Conservation (phyloP, 2,329 filamentous ascomycete genomes). For the Talaromyces amestolkiae region DNA sequence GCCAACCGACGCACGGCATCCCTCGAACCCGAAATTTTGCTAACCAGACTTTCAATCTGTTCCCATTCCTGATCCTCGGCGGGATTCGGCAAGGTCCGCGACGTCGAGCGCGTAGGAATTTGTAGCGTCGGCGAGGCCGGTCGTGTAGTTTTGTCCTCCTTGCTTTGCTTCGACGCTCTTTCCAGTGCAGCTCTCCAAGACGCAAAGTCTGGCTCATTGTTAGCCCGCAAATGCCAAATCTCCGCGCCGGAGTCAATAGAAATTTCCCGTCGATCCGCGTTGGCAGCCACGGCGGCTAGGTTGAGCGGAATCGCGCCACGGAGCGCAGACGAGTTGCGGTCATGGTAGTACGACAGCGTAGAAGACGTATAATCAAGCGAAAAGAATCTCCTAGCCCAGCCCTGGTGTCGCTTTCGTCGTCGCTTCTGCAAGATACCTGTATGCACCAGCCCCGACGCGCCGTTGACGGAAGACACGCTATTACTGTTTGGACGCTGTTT, state of each 20-base stretch:
- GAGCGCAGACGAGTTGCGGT: conserved; percentile 85
- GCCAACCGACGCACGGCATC: conserved; percentile 85
- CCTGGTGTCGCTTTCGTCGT: conserved; percentile 87
- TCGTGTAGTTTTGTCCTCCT: conserved; percentile 31
- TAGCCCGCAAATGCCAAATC: conserved; percentile 88
- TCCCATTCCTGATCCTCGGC: conserved; percentile 82
- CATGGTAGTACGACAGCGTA: conserved; percentile 94
- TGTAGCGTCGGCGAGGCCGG: conserved; percentile 28
- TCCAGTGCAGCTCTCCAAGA: conserved; percentile 86
- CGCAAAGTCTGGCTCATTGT: conserved; percentile 77
- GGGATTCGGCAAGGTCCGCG: conserved; percentile 31
- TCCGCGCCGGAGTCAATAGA: conserved; percentile 96
- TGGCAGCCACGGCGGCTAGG: conserved; percentile 83
- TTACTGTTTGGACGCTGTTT: conserved; percentile 26
- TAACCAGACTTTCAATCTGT: conserved; percentile 79
- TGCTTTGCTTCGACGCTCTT: conserved; percentile 62
- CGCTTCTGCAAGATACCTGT: conserved; percentile 86
- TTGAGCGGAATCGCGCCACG: conserved; percentile 90
- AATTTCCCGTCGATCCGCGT: conserved; percentile 84
- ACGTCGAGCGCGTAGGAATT: conserved; percentile 32
- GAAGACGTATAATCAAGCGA: conserved; percentile 92
- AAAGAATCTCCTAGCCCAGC: conserved; percentile 90
- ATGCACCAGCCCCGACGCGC: conserved; percentile 60
- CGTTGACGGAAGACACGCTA: conserved; percentile 25
- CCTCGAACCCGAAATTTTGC: conserved; percentile 79